These are phyloP conservation scores for Pseudogymnoascus sp. DNA, from an alignment of 2,329 filamentous ascomycete genomes.

Conservation along the genomic window DNA sequence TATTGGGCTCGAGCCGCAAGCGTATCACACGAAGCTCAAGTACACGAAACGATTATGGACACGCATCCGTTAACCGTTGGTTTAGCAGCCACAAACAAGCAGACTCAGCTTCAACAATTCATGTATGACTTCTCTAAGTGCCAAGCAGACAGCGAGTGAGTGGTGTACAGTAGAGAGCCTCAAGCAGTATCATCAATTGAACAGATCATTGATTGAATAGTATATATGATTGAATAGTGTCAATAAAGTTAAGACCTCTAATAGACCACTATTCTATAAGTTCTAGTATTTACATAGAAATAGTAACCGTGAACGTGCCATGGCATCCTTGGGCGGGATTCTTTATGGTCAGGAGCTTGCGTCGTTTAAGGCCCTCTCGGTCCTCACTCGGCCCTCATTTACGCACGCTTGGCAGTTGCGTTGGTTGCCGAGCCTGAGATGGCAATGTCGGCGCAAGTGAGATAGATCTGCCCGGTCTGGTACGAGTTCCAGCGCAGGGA, in stretches of 20 bases:
- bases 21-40: neutral
- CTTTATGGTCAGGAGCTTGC: neutral
- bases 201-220: too few species aligned
- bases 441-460: constrained; percentile 45
- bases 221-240: neutral
- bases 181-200: too few species aligned
- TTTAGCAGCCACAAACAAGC: too few species aligned
- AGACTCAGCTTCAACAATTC: too few species aligned
- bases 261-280: neutral
- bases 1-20: neutral
- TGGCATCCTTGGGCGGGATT: neutral
- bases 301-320: neutral
- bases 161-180: too few species aligned
- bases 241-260: neutral
- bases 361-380: neutral
- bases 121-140: too few species aligned
- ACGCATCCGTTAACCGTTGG: too few species aligned
- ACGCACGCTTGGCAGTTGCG: neutral
- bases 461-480: constrained; percentile 45
- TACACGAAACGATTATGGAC: neutral
- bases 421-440: constrained; percentile 23
- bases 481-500: constrained; percentile 47
- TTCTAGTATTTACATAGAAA: neutral
- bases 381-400: neutral
- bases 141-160: too few species aligned